Evolutionary conservation across 2,329 filamentous ascomycete genomes (phyloP).

Genomic region (Setomelanomma holmii): DNA sequence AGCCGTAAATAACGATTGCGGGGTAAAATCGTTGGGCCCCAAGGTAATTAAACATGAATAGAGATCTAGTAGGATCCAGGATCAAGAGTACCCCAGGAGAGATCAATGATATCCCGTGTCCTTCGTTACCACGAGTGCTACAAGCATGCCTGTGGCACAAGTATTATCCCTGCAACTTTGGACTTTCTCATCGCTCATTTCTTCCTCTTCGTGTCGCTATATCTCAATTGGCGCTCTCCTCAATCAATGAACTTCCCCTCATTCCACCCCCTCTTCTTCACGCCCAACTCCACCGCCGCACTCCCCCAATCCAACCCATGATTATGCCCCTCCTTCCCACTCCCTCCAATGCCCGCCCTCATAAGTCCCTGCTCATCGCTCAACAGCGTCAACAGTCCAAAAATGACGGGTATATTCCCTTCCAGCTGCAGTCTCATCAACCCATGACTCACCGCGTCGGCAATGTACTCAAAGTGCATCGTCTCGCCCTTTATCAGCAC

Average conservation of each 20-base stretch:
- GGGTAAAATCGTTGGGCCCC: no score
- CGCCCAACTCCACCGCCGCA: constrained; percentile 91
- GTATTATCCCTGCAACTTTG: no score
- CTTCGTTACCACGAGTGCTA: no score
- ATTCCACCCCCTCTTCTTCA: constrained; percentile 85
- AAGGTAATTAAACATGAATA: no score
- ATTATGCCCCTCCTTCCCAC: constrained; percentile 71
- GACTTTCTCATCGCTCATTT: no score
- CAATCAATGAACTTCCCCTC: constrained; percentile 67
- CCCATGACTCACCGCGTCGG: constrained; percentile 87
- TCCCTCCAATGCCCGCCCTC: constrained; percentile 73
- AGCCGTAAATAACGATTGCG: no score
- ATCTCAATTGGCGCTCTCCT: no score
- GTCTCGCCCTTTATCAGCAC: constrained; percentile 98
- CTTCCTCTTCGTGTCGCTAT: no score
- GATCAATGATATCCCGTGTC: no score
- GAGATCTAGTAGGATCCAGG: no score
- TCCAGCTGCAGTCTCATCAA: constrained; percentile 96
- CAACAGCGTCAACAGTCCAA: constrained; percentile 89
- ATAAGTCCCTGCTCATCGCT: constrained; percentile 86
- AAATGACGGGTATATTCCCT: constrained; percentile 85
- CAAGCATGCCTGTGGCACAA: no score
- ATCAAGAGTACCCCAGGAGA: no score
- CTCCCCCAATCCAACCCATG: constrained; percentile 96
- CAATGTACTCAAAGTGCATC: constrained; percentile 99